These are phyloP conservation scores for Penicillium arizonense DNA, from an alignment of 495 filamentous ascomycete genomes.

Conservation along the genomic window DNA sequence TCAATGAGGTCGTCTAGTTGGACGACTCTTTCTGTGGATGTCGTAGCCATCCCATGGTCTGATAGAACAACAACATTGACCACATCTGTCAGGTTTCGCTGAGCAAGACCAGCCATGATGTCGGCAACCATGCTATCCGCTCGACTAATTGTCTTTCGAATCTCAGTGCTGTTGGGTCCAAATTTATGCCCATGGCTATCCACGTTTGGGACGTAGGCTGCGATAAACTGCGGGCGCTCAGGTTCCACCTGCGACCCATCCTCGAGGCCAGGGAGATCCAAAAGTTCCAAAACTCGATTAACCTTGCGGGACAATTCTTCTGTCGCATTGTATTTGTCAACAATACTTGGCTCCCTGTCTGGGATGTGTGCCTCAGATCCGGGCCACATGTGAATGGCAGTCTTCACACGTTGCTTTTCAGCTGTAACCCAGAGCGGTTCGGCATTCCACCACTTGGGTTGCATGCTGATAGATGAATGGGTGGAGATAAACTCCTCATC, in stretches of 20 bases:
- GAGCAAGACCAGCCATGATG: constrained; percentile 73
- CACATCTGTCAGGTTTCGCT: constrained; percentile 79
- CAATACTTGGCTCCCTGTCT: constrained; percentile 63
- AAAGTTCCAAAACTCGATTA: constrained; percentile 68
- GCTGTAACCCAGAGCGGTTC: constrained; percentile 94
- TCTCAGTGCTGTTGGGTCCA: constrained; percentile 93
- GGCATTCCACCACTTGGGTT: constrained; percentile 88
- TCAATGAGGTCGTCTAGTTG: constrained; percentile 93
- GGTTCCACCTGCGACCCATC: constrained; percentile 31
- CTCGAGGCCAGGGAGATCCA: constrained; percentile 76
- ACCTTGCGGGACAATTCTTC: constrained; percentile 74
- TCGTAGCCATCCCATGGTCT: constrained; percentile 97
- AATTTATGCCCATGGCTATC: constrained; percentile 82
- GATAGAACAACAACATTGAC: constrained; percentile 98
- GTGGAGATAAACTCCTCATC: constrained; percentile 86
- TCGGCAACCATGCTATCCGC: constrained; percentile 78
- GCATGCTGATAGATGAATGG: constrained; percentile 65
- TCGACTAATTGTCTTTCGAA: constrained; percentile 64
- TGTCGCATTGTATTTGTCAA: constrained; percentile 81
- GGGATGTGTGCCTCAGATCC: constrained; percentile 80
- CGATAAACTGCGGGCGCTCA: constrained; percentile 79
- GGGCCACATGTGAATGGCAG: constrained; percentile 98
- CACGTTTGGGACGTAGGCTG: constrained; percentile 90
- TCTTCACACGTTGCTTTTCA: constrained; percentile 69
- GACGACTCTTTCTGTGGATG: constrained; percentile 74